Base-by-base conservation (phyloP, 129 eudicot species). In the Deinandra increscens region DNA sequence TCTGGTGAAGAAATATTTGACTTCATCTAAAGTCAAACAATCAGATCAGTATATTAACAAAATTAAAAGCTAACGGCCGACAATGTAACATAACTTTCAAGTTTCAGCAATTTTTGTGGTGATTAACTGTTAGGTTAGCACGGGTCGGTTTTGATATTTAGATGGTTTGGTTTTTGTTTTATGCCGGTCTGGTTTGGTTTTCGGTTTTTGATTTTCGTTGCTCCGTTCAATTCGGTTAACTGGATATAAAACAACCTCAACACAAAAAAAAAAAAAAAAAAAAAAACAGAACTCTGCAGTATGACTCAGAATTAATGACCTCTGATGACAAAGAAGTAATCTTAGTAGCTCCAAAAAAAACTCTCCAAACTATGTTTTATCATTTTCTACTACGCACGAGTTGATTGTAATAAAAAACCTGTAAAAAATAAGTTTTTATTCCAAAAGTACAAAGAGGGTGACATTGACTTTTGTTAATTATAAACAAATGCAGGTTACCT, bases 401-500 rank as follows among this genome's bases (percentile, higher is more conserved):
- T 60, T 38, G 15, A 37, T 53, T 53, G 9, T 50, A 58, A 60
- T 60, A 60, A 34, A 60, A 60, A 72, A 31, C n/a, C 22, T 61
- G 15, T 50, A 64, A 33, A 18, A 13, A 14, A 61, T 64, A 64
- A 45, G 2, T 15, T 33, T 49, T 18, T 20, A 68, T 44, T 59
- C 39, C 38, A 55, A 44, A 55, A 9, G 17, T 1, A 75, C 5
- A 44, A 33, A 67, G 3, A 14, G 33, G 48, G n/a, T 18, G 59
- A 64, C 75, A 69, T 48, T 77, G 79, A 74, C 76, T 61, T 69
- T 69, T 56, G 31, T 49, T 69, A 59, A 37, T 61, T 33, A 17
- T 63, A 77, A 39, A 69, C 36, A 60, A 61, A 77, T 69, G 70
- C 4, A 69, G 46, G 46, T 61, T 69, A 63, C 66, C 76, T 60